Evolutionary conservation across 2,329 filamentous ascomycete genomes (phyloP), one percentile per base, ranked within the genome.

Genomic region (Coniochaeta hoffmannii): DNA sequence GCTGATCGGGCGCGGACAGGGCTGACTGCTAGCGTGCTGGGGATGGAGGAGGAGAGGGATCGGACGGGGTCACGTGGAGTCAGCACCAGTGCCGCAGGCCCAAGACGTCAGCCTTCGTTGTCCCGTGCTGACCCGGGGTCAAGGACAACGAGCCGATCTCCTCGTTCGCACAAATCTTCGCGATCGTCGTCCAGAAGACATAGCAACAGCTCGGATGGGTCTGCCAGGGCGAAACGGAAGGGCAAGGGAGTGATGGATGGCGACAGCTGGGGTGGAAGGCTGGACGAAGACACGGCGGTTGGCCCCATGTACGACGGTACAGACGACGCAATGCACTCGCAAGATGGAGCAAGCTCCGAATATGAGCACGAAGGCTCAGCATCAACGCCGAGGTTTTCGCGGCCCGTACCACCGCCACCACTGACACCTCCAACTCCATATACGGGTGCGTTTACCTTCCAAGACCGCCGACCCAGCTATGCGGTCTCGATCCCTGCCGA

Each of bases 341-440:
- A 38, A 26, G 44, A 50, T 34, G n/a, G 41, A 26, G 41, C 17
- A 22, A 22, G 49, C 30, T n/a, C 28, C 32, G 41, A 46, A 22
- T 46, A 46, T 22, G 22, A 46, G 41, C 41, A 46, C 26, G 41
- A 22, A 19, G 19, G 11, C n/a, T 46, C 22, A 46, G 41, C 41
- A 15, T 46, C 41, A 19, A 46, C 41, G 11, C 41, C 41, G 19
- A 46, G 30, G 49, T 50, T 50, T 17, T 50, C 34, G 22, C 32
- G 6, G 26, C 50, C n/a, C 36, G 19, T 73, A 53, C 76, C 72
- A 52, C 74, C 77, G 46, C 73, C 74, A 55, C 77, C 78, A 55
- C 65, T 80, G 62, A 81, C 76, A 44, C 74, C 78, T 11, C 75
- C 77, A 8, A 71, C 72, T 57, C 64, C 76, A 53, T 74, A 73